phyloP scores from a whole-genome alignment of 768 basidiomycete species.

The Megacollybia marginata region DNA sequence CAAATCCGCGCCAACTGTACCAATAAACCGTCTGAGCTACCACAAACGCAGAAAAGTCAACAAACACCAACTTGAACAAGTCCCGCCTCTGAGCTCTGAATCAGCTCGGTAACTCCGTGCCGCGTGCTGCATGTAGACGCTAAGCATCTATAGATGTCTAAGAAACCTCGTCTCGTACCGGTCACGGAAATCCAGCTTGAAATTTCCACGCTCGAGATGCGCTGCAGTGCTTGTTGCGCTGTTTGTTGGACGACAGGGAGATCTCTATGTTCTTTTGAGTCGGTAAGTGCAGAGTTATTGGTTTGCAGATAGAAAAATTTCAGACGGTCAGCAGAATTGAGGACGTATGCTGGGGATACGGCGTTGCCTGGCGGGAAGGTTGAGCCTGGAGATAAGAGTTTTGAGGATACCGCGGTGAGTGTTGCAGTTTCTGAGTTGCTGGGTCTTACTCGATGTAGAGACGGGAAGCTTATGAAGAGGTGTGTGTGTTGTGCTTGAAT shows the following conservation, averaged over 20 bases:
- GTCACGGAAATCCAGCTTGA: conserved; percentile 29
- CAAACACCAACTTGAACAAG: conserved; percentile 26
- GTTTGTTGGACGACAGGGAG: conserved; percentile 78
- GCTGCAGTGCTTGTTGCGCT: conserved; percentile 80
- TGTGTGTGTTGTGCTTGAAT: conserved; percentile 18
- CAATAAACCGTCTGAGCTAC: conserved; percentile 36
- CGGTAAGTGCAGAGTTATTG: conserved; percentile 39
- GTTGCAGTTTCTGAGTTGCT: not conserved
- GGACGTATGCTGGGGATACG: conserved; percentile 82
- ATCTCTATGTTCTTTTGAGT: conserved; percentile 80
- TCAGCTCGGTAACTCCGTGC: conserved; percentile 34
- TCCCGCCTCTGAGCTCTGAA: conserved; percentile 41
- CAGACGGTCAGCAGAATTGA: conserved; percentile 68
- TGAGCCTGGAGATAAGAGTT: conserved; percentile 56
- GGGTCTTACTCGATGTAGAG: conserved; percentile 35
- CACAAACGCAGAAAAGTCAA: conserved; percentile 35
- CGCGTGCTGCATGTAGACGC: not conserved
- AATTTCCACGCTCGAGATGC: conserved; percentile 48
- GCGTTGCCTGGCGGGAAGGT: conserved; percentile 82
- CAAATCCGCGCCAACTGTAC: conserved; percentile 7
- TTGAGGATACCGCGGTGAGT: conserved; percentile 79
- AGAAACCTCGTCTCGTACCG: conserved; percentile 45
- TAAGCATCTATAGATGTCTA: conserved; percentile 39
- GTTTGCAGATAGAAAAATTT: not conserved
- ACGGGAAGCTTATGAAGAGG: conserved; percentile 89